Conservation (phyloP, 2,329 filamentous ascomycete species). For the Grosmannia huntii region DNA sequence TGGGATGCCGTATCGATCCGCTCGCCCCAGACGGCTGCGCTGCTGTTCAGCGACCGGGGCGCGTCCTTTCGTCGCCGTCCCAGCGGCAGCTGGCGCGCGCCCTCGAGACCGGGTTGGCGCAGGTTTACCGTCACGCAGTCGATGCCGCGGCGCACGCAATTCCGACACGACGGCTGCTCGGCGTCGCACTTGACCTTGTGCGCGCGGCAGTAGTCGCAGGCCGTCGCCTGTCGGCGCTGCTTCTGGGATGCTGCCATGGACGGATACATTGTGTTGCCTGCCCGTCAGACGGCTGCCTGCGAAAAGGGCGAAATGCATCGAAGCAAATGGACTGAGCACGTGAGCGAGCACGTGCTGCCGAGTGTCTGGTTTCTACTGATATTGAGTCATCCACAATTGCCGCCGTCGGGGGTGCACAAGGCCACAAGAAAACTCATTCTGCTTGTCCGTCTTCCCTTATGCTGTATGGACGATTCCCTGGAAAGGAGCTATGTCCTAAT, state of each 20-base stretch:
- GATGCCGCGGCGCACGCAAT: conserved; percentile 1
- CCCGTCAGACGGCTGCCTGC: background rate
- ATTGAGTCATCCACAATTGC: too few species aligned
- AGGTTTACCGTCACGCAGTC: conserved; percentile 5
- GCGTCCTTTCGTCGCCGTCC: background rate
- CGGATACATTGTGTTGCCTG: background rate
- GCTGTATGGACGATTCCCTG: too few species aligned
- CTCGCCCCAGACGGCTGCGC: background rate
- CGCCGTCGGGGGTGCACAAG: too few species aligned
- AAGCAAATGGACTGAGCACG: too few species aligned
- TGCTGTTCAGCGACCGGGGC: background rate
- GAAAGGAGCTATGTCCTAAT: too few species aligned
- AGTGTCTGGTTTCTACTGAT: too few species aligned
- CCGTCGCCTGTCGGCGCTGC: conserved; percentile 2
- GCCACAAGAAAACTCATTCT: too few species aligned
- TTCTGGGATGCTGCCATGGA: background rate
- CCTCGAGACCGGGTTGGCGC: background rate
- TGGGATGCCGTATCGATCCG: background rate
- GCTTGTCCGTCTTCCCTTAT: too few species aligned
- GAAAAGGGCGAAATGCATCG: background rate
- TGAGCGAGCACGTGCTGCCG: too few species aligned
- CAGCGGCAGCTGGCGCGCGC: background rate
- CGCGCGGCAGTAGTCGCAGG: conserved; percentile 8
- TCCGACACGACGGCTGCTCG: conserved; percentile 6
- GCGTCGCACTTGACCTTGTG: conserved; percentile 9